Evolutionary conservation across 805 yeast species (phyloP), one percentile per base, ranked within the genome.

Genomic region (Pichia phayaonensis): DNA sequence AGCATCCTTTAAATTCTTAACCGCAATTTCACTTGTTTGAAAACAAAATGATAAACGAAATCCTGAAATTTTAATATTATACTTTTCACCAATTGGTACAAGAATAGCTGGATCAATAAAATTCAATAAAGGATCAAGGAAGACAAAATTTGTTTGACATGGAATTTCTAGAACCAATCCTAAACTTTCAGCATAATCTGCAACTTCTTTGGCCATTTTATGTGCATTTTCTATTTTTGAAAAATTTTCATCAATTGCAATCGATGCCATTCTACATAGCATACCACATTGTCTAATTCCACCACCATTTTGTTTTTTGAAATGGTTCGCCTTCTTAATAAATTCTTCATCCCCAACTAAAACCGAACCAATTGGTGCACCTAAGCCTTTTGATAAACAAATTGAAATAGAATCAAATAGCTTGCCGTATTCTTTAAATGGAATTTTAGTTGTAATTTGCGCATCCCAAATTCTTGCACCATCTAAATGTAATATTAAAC

Each of bases 401-500:
- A 90, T 75, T 16, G 96, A 87, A 45, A 90, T 86, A n/a, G 94
- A 81, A 67, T 90, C 97, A 64, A 90, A 90, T 54, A 81, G 71
- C 54, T 76, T 72, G 57, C 95, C 86, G 66, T 83, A 89, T 60
- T 87, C 87, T 20, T 66, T 68, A 54, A 90, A 68, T 18, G 88
- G 69, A 38, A 86, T 72, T 24, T 86, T 89, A 11, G 88, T 79
- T 26, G 77, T 90, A 13, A 77, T 85, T 40, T 81, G 72, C n/a
- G 97, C 97, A 65, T 86, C 87, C 90, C 95, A 90, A 46, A 90
- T 69, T 59, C 98, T 77, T n/a, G 97, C 98, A 55, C 97, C 98
- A 65, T 90, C 98, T 59, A 90, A 79, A 61, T 92, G 97, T 57
- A 90, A 66, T 50, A 72, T 75, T 49, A 87, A 68, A 49, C 72